Evolutionary conservation across 345 rosid species (phyloP).

Genomic region (Xanthoceras sorbifolium): DNA sequence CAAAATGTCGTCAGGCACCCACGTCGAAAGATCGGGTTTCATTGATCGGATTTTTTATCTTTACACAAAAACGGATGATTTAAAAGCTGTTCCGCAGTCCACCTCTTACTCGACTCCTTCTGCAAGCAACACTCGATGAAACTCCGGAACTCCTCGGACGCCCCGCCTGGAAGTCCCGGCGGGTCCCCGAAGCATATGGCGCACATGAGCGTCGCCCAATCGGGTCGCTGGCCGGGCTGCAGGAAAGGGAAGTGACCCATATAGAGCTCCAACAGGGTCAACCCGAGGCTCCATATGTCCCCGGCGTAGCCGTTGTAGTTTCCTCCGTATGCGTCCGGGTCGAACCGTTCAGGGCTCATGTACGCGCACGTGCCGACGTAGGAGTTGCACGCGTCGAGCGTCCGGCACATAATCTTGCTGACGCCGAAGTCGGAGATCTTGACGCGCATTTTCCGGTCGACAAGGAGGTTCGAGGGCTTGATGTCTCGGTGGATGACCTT

Average conservation of each 20-base stretch:
- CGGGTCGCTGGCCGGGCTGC: slow-evolving; percentile 72
- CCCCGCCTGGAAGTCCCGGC: slow-evolving; percentile 55
- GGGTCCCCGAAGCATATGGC: slow-evolving; percentile 90
- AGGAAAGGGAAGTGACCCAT: slow-evolving; percentile 76
- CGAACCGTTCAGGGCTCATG: slow-evolving; percentile 92
- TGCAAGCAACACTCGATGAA: slow-evolving; percentile 76
- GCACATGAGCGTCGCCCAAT: slow-evolving; percentile 91
- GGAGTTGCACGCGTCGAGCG: slow-evolving; percentile 75
- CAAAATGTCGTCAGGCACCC: background rate
- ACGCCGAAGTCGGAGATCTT: slow-evolving; percentile 92
- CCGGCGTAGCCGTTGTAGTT: slow-evolving; percentile 72
- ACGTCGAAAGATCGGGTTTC: background rate
- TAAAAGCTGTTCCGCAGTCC: slow-evolving; percentile 71
- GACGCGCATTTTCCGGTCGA: slow-evolving; percentile 55
- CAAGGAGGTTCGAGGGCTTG: slow-evolving; percentile 78
- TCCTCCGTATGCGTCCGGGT: slow-evolving; percentile 63
- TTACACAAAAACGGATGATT: slow-evolving; percentile 62
- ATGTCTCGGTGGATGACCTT: slow-evolving; percentile 83
- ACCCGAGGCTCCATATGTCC: slow-evolving; percentile 87
- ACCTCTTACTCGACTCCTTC: slow-evolving; percentile 72
- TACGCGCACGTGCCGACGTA: slow-evolving; percentile 93
- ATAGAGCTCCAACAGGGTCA: slow-evolving; percentile 74
- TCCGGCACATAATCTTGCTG: slow-evolving; percentile 66
- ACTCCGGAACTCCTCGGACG: slow-evolving; percentile 66
- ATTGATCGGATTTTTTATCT: slow-evolving; percentile 20